phyloP scores from a whole-genome alignment of 164 flowering plant genomes.

The Cinnamomum chago region DNA sequence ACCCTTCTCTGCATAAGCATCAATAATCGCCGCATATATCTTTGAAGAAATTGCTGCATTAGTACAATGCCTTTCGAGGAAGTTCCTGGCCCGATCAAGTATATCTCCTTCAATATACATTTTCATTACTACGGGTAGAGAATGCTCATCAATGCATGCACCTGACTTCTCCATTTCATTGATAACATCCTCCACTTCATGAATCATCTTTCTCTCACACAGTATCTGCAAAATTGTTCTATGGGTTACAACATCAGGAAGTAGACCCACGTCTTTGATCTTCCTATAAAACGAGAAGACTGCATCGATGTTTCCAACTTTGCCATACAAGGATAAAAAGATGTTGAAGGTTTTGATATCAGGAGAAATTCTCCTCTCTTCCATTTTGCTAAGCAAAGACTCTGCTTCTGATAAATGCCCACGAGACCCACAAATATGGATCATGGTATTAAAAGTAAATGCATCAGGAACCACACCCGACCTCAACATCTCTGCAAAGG shows the following conservation, averaged over 20 bases:
- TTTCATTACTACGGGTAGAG: slow-evolving; percentile 60
- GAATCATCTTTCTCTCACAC: slow-evolving; percentile 62
- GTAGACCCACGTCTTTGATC: slow-evolving; percentile 71
- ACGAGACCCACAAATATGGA: slow-evolving; percentile 69
- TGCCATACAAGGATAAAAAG: slow-evolving; percentile 66
- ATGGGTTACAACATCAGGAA: slow-evolving; percentile 63
- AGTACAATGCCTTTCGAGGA: slow-evolving; percentile 35
- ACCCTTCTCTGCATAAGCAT: slow-evolving; percentile 81
- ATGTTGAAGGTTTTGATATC: slow-evolving; percentile 85
- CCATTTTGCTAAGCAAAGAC: slow-evolving; percentile 71
- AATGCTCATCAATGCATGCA: slow-evolving; percentile 55
- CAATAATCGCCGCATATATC: slow-evolving; percentile 64
- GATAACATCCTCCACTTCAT: slow-evolving; percentile 57
- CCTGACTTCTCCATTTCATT: slow-evolving; percentile 56
- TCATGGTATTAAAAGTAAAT: slow-evolving; percentile 89
- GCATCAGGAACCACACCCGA: slow-evolving; percentile 73
- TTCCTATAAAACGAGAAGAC: slow-evolving; percentile 55
- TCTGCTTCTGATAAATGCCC: slow-evolving; percentile 77
- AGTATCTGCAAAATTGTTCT: slow-evolving; percentile 59
- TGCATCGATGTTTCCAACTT: slow-evolving; percentile 56
- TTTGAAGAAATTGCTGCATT: slow-evolving; percentile 38
- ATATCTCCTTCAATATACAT: slow-evolving; percentile 59
- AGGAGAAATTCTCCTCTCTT: slow-evolving; percentile 63
- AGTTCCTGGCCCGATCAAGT: slow-evolving; percentile 42
- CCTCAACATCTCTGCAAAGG: slow-evolving; percentile 75